Percentiles rank a stretch among this genome's conserved stretches.
Evolutionary conservation across 2,329 filamentous ascomycete species (phyloP).

Genomic region (Hypoxylon sp.): DNA sequence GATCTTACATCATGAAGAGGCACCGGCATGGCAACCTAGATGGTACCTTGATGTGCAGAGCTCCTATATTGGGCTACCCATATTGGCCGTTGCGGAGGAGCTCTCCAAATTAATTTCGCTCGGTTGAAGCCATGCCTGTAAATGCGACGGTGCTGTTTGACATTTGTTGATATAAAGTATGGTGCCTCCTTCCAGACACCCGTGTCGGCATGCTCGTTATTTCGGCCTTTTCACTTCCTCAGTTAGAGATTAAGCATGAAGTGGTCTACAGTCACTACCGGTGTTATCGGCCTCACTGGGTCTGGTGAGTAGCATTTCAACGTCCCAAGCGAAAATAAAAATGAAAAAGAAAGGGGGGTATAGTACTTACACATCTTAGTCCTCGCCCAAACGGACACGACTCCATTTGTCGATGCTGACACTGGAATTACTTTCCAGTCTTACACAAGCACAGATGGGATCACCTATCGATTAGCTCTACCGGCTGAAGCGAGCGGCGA

Average conservation of each 20-base stretch:
- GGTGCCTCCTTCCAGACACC: conserved; percentile 16
- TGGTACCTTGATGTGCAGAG: conserved; percentile 29
- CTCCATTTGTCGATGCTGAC: conserved; percentile 54
- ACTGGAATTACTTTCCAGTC: conserved; percentile 62
- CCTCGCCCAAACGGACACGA: conserved; percentile 55
- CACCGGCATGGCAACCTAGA: conserved; percentile 31
- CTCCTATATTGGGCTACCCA: conserved; percentile 34
- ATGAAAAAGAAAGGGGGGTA: not conserved
- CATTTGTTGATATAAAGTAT: conserved; percentile 39
- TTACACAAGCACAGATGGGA: conserved; percentile 57
- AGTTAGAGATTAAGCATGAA: conserved; percentile 52
- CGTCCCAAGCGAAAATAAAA: not conserved
- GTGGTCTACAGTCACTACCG: conserved; percentile 48
- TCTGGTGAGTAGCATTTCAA: conserved; percentile 49
- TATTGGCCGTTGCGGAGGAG: conserved; percentile 41
- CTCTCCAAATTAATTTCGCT: conserved; percentile 45
- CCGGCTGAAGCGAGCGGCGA: conserved; percentile 52
- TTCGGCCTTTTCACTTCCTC: conserved; percentile 17
- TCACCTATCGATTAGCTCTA: conserved; percentile 55
- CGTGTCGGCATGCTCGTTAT: conserved; percentile 14
- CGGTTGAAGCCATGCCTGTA: conserved; percentile 37
- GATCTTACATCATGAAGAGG: conserved; percentile 38
- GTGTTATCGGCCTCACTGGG: conserved; percentile 51
- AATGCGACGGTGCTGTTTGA: conserved; percentile 30
- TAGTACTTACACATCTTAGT: conserved; percentile 42